Evolutionary conservation across 176 grass and related monocot genomes (phyloP).

Genomic region (Olyra latifolia): DNA sequence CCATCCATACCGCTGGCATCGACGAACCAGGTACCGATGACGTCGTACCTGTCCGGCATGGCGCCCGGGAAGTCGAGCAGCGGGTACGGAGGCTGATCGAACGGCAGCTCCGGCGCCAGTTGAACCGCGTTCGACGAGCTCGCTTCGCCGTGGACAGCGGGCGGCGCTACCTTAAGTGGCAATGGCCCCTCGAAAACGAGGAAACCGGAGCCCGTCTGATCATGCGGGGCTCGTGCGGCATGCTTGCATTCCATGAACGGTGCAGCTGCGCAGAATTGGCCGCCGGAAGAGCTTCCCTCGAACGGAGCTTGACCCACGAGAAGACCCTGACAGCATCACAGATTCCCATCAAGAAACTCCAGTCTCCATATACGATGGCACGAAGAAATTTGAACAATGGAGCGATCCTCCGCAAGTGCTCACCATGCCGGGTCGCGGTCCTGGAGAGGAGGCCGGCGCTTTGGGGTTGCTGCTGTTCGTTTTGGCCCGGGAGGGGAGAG

Average conservation of each 20-base stretch:
- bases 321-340: conserved; percentile 16
- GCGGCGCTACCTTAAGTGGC: conserved; percentile 1
- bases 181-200: conserved; percentile 26
- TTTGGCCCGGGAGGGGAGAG: conserved; percentile 17
- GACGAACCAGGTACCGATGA: conserved; percentile 7
- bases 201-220: conserved; percentile 1
- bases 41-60: not conserved
- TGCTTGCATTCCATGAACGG: conserved; percentile 18
- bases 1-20: conserved; percentile 1
- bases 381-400: too few species aligned
- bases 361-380: too few species aligned
- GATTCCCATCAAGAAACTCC: not conserved
- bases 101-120: not conserved
- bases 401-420: too few species aligned
- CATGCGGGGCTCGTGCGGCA: not conserved
- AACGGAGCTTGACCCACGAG: conserved; percentile 23
- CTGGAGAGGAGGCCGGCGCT: too few species aligned
- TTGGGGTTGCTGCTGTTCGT: conserved; percentile 30
- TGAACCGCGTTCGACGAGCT: conserved; percentile 34
- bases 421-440: not conserved
- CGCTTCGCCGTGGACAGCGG: not conserved
- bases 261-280: not conserved
- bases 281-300: conserved; percentile 10
- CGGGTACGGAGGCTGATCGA: conserved; percentile 33
- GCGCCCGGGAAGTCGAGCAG: conserved; percentile 30